A percentile compares a stretch with the other conserved stretches of the same genome.
These are phyloP conservation scores for Thermochaetoides dissita DNA, from an alignment of 2,329 filamentous ascomycete genomes.

Conservation along the genomic window DNA sequence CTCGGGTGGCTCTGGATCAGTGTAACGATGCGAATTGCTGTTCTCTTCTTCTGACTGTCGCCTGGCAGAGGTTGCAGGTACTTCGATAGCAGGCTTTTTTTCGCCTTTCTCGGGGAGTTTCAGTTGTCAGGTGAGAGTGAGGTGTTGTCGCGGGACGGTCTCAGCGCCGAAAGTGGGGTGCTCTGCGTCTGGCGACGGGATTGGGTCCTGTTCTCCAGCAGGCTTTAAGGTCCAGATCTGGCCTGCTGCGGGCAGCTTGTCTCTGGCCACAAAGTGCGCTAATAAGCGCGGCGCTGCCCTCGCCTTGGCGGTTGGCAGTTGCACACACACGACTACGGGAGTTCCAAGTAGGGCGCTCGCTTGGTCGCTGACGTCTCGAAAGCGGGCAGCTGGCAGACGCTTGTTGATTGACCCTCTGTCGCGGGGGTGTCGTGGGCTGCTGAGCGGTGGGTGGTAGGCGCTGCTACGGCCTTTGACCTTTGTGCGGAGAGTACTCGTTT, in stretches of 20 bases:
- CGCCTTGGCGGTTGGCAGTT: too few relatives aligned
- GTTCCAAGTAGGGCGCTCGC: too few relatives aligned
- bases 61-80: neutral
- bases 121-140: neutral
- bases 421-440: too few relatives aligned
- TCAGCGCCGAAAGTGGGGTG: neutral
- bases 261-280: neutral
- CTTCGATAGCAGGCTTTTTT: neutral
- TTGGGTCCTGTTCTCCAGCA: neutral
- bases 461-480: too few relatives aligned
- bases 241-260: neutral
- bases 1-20: conserved; percentile 13
- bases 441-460: too few relatives aligned
- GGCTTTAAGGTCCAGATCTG: neutral
- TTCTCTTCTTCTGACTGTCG: neutral
- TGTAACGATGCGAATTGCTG: conserved; percentile 11
- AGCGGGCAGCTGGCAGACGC: too few relatives aligned
- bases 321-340: too few relatives aligned
- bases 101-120: neutral
- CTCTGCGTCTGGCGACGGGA: neutral
- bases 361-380: too few relatives aligned
- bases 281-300: neutral
- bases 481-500: too few relatives aligned
- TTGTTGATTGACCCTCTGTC: too few relatives aligned
- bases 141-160: too few relatives aligned